Base-by-base conservation (phyloP, 1,284 basidiomycete species). In the Naganishia albida region DNA sequence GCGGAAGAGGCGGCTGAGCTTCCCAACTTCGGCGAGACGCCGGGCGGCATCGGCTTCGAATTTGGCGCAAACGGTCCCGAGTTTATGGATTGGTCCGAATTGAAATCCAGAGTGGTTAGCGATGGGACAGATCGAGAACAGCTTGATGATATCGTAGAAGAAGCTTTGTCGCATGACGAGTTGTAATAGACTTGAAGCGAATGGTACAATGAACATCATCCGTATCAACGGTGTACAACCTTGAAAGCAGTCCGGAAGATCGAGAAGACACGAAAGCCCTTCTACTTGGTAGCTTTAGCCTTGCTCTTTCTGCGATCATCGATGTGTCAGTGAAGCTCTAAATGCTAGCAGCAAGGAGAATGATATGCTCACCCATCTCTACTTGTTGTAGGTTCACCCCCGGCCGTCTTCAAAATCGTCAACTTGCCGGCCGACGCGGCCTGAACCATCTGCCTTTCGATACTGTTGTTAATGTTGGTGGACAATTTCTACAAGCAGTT, bases 391-490 rank as follows among this genome's bases (percentile, higher is more conserved):
- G 51, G 34, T 7, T 60, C 57, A 10, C 44, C 44, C 16, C 57
- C 57, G 18, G 57, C 46, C 7, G 34, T 60, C 57, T 40, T 60
- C 90, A 94, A 91, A 77, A 94, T 93, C 28, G 89, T 91, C 67
- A 93, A 82, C 77, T 90, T 91, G 60, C 78, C 78, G 43, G 86
- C 82, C 7, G 88, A 89, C 13, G 92, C 91, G n/a, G 90, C 90
- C 62, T 86, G 81, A 34, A 91, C 89, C 86, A 92, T 90, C 79
- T 93, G 91, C 66, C 85, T 83, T 78, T 95, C 92, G 72, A 95
- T 92, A 38, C 88, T 90, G 75, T 86, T 86, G 76, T 89, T 91
- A 75, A 94, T 93, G 79, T 91, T 92, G 64, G 90, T 87, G 68
- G 88, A 89, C 68, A 95, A 82, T 72, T 84, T 82, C 92, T 93